A percentile compares a stretch with the other conserved stretches of the same genome.
Evolutionary conservation across 352 stramenopile genomes (phyloP).

Genomic region (Phytophthora kernoviae): DNA sequence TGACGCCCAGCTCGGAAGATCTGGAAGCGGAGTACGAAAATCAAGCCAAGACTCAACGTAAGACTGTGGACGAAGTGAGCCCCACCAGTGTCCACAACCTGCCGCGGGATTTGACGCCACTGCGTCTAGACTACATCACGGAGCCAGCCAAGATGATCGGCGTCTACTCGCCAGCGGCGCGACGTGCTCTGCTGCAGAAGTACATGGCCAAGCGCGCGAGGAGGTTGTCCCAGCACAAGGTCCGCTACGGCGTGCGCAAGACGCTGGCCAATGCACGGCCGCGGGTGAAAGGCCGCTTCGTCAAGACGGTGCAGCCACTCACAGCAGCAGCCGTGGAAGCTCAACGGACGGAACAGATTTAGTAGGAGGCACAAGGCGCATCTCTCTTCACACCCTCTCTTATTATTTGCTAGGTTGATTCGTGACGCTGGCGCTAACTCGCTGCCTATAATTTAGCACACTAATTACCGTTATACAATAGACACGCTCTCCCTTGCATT

Average conservation of each 20-base stretch:
- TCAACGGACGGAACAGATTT: slow-evolving; percentile 19
- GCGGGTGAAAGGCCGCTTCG: slow-evolving; percentile 81
- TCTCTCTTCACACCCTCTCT: not conserved
- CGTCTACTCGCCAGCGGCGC: slow-evolving; percentile 66
- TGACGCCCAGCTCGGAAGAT: slow-evolving; percentile 25
- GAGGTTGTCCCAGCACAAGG: slow-evolving; percentile 73
- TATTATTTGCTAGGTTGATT: slow-evolving; percentile 3
- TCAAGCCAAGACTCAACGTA: slow-evolving; percentile 19
- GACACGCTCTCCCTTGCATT: slow-evolving; percentile 15
- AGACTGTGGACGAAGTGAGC: slow-evolving; percentile 52
- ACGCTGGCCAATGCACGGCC: slow-evolving; percentile 79
- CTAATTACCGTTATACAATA: slow-evolving; percentile 23
- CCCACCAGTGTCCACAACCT: slow-evolving; percentile 63
- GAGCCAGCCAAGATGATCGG: slow-evolving; percentile 64
- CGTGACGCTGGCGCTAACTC: slow-evolving; percentile 11
- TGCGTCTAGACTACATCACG: slow-evolving; percentile 50
- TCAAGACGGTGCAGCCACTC: slow-evolving; percentile 83
- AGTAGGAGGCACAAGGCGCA: not conserved
- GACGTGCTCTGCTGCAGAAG: slow-evolving; percentile 68
- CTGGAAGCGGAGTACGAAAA: slow-evolving; percentile 19
- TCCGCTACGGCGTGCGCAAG: slow-evolving; percentile 83
- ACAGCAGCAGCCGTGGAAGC: slow-evolving; percentile 64
- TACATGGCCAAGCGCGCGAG: slow-evolving; percentile 83
- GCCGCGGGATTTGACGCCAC: slow-evolving; percentile 40
- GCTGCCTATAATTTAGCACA: slow-evolving; percentile 29